Evolutionary conservation across 192 early-diverging fungal species (phyloP).

Genomic region (Coemansia aciculifera): DNA sequence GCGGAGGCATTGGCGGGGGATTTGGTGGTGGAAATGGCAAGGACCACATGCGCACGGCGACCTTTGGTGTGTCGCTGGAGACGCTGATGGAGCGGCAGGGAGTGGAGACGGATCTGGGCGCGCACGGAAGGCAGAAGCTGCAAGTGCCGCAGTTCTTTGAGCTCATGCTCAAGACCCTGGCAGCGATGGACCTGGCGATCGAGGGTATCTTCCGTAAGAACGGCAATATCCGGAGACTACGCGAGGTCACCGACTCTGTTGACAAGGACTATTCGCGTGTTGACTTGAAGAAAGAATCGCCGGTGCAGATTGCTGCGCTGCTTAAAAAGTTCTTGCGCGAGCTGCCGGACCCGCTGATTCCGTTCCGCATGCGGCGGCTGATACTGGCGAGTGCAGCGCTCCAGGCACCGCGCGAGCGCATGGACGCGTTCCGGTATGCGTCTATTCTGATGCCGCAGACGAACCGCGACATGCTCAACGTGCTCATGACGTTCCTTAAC

Average conservation of each 20-base stretch:
- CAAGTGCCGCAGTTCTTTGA: constrained; percentile 87
- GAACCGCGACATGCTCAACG: constrained; percentile 90
- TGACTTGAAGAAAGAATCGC: constrained; percentile 70
- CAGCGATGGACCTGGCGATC: constrained; percentile 70
- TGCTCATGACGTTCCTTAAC: constrained; percentile 84
- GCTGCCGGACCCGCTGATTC: constrained; percentile 91
- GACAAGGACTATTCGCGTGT: constrained; percentile 79
- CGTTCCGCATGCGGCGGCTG: constrained; percentile 81
- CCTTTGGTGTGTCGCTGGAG: constrained; percentile 90
- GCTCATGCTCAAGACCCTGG: constrained; percentile 72
- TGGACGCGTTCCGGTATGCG: constrained; percentile 76
- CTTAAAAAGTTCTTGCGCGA: constrained; percentile 97
- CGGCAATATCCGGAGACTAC: constrained; percentile 91
- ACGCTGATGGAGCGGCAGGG: constrained; percentile 80
- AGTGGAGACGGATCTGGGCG: constrained; percentile 72
- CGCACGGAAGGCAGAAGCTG: constrained; percentile 64
- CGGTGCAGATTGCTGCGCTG: constrained; percentile 91
- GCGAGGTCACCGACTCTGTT: constrained; percentile 78
- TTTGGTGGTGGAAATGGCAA: constrained; percentile 21
- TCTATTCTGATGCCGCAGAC: constrained; percentile 83
- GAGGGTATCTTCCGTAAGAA: constrained; percentile 99
- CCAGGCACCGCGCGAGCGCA: constrained; percentile 54
- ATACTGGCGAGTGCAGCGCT: constrained; percentile 81
- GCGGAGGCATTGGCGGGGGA: constrained; percentile 16
- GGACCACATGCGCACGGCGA: constrained; percentile 65